These are phyloP conservation scores for Fusarium brevicatenulatum DNA, from an alignment of 2,329 filamentous ascomycete genomes.

Conservation along the genomic window DNA sequence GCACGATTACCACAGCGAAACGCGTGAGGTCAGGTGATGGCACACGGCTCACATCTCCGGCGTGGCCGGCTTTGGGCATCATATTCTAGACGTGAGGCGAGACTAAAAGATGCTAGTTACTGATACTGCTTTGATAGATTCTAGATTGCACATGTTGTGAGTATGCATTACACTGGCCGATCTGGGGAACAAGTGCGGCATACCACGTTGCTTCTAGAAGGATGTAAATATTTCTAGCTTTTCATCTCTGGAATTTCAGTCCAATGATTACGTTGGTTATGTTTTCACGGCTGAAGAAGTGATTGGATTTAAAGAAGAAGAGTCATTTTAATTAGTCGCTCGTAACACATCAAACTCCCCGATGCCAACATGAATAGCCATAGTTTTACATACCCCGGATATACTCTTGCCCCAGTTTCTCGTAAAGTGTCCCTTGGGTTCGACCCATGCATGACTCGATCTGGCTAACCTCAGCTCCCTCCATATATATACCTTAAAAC, in stretches of 20 bases:
- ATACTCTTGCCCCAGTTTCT: neutral
- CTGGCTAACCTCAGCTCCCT: slow-evolving; percentile 12
- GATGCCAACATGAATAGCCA: neutral
- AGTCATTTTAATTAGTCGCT: neutral
- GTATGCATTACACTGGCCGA: neutral
- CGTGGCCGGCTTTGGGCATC: neutral
- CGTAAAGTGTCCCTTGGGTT: neutral
- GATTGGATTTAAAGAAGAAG: neutral
- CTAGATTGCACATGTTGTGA: neutral
- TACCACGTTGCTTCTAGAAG: neutral
- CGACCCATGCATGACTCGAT: neutral
- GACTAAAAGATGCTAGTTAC: neutral
- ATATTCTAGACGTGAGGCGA: neutral
- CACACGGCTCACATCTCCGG: neutral
- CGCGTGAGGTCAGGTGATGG: slow-evolving; percentile 31
- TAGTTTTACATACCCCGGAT: neutral
- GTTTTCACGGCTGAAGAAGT: neutral
- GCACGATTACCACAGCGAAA: slow-evolving; percentile 12
- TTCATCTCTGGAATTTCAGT: neutral
- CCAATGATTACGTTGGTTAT: neutral
- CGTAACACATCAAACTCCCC: neutral
- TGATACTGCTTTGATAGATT: neutral
- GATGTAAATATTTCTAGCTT: neutral
- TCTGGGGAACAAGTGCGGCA: neutral
- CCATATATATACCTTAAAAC: neutral